Percentiles rank a stretch among this genome's conserved stretches.
Evolutionary conservation across 164 flowering plant genomes (phyloP).

Genomic region (Magnolia sinica): DNA sequence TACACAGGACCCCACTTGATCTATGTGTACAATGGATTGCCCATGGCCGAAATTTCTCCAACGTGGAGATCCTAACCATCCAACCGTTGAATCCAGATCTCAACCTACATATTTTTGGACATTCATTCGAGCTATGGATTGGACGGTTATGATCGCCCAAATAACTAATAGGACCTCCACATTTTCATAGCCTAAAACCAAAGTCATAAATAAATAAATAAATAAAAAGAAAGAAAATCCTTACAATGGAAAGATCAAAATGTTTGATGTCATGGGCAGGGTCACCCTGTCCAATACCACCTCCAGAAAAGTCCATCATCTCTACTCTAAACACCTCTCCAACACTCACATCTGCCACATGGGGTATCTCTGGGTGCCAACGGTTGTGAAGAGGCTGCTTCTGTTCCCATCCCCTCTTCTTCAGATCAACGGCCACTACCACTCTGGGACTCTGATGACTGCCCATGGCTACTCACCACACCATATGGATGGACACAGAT

Average conservation of each 20-base stretch:
- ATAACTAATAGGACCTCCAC: too few relatives aligned
- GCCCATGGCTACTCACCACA: slow-evolving; percentile 27
- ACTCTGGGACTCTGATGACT: slow-evolving; percentile 32
- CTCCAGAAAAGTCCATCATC: slow-evolving; percentile 66
- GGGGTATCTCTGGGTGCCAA: slow-evolving; percentile 71
- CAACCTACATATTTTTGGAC: too few relatives aligned
- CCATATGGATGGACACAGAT: too few relatives aligned
- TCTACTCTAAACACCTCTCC: slow-evolving; percentile 65
- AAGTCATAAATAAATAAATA: too few relatives aligned
- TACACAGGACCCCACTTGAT: too few relatives aligned
- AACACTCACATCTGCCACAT: slow-evolving; percentile 45
- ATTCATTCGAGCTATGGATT: too few relatives aligned
- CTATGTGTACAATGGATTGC: too few relatives aligned
- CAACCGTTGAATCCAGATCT: too few relatives aligned
- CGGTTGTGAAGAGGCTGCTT: slow-evolving; percentile 56
- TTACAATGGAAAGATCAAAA: slow-evolving; percentile 46
- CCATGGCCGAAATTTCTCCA: too few relatives aligned
- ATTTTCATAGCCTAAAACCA: not conserved
- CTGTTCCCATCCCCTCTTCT: slow-evolving; percentile 62
- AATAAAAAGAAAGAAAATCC: slow-evolving; percentile 14
- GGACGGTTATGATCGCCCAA: too few relatives aligned
- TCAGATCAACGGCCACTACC: slow-evolving; percentile 54
- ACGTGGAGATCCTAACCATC: too few relatives aligned
- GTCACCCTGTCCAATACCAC: slow-evolving; percentile 34
- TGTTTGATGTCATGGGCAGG: slow-evolving; percentile 52